phyloP scores from a whole-genome alignment of 306 rosid species.

The Abrus precatorius region DNA sequence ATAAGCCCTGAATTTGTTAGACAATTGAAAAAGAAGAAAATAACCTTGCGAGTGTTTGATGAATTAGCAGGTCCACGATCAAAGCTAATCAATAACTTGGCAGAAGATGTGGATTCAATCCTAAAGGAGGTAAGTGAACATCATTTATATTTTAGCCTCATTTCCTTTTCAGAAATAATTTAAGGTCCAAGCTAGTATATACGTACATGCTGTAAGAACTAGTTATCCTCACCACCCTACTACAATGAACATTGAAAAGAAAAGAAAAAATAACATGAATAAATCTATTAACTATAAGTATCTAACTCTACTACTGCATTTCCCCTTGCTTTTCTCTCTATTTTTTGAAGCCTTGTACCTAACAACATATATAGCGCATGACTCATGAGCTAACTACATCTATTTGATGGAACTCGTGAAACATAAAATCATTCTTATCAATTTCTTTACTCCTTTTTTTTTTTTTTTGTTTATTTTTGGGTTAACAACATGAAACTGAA shows the following conservation, averaged over 20 bases:
- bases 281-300: no score
- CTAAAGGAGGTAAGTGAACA: constrained; percentile 25
- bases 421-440: neutral
- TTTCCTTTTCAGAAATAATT: neutral
- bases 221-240: neutral
- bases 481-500: neutral
- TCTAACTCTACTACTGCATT: neutral
- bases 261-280: neutral
- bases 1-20: neutral
- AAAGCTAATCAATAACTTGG: constrained; percentile 42
- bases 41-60: constrained; percentile 5
- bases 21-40: neutral
- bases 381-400: constrained; percentile 6
- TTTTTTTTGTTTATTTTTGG: neutral
- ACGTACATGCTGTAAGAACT: no score
- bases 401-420: neutral
- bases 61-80: constrained; percentile 52
- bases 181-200: no score
- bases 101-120: constrained; percentile 42
- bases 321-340: neutral
- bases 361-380: neutral
- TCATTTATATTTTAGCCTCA: neutral
- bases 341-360: constrained; percentile 17
- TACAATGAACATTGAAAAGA: neutral
- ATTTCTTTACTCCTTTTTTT: neutral